These are phyloP conservation scores for Yarrowia deformans DNA, from an alignment of 805 yeast genomes.

Conservation along the genomic window DNA sequence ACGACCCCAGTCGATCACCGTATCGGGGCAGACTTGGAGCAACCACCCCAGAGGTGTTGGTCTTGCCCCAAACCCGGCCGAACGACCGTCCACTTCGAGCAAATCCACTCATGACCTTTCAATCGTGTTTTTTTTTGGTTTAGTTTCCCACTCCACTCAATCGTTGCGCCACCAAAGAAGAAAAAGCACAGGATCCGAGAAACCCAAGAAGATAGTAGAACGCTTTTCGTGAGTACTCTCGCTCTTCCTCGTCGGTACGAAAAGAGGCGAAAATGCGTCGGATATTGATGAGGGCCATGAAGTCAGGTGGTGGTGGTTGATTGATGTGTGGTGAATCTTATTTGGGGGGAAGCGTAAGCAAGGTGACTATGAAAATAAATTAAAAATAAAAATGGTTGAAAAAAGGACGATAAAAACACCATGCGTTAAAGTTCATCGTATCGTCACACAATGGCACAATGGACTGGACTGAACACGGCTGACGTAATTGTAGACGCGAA, in stretches of 20 bases:
- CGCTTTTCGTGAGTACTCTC: conserved; percentile 76
- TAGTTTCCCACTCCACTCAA: conserved; percentile 21
- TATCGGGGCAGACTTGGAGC: background rate
- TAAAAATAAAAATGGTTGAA: no score
- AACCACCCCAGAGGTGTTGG: background rate
- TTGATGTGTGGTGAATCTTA: background rate
- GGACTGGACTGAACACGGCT: no score
- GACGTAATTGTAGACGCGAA: no score
- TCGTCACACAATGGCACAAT: no score
- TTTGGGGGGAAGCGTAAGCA: background rate
- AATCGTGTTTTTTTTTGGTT: background rate
- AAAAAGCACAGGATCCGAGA: conserved; percentile 78
- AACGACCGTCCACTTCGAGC: conserved; percentile 4
- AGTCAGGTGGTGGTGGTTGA: conserved; percentile 5
- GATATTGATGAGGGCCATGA: conserved; percentile 70
- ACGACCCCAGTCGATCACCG: background rate
- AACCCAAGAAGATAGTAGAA: conserved; percentile 72
- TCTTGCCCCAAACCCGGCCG: conserved; percentile 22
- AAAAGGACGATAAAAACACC: no score
- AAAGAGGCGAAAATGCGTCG: conserved; percentile 81
- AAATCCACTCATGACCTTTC: conserved; percentile 17
- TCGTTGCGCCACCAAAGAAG: conserved; percentile 76
- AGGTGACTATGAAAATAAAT: no score
- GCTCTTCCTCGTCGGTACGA: conserved; percentile 85
- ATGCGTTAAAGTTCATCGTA: no score